Evolutionary conservation across 106 monocot genomes (phyloP), one percentile per base, ranked within the genome.

Genomic region (Dendrobium officinale): DNA sequence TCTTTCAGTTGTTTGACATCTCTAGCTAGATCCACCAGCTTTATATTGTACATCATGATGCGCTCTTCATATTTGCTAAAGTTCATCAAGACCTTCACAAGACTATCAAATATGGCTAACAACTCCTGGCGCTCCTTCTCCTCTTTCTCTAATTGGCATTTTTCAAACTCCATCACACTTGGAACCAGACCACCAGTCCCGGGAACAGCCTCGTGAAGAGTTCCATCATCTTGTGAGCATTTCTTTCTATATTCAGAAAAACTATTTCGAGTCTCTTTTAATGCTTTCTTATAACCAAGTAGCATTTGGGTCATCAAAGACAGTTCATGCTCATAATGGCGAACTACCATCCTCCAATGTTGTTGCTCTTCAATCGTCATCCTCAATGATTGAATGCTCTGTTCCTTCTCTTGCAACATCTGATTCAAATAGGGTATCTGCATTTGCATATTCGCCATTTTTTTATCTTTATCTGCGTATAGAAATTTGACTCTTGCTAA

Each of bases 211-310:
- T 78, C 78, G 84, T 95, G 93, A 82, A 88, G 81, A 84, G 85
- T 84, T 72, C 89, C 90, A 31, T 90, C 89, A 72, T 85, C 84
- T 31, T 87, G 77, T 19, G 90, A 86, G 51, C 80, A 87, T 82
- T 81, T 86, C 79, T 90, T 95, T 43, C 87, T 90, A 55, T 91
- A 93, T 43, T 92, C 91, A 8, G 91, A 56, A 82, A 95, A 99
- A 59, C 82, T 72, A 59, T 4, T 67, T 19, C 86, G 85, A 4
- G 79, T 91, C 79, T 93, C 80, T 47, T 77, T 88, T 79, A 99
- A 81, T 31, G 90, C 93, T 77, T 84, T 91, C 77, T 87, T 93
- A 84, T 95, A 95, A n/a, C 93, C 91, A 70, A 88, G 19, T 7
- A 91, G 80, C 78, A 99, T 72, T 19, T 81, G 78, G 3, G 91